Conservation (phyloP, 2,329 filamentous ascomycete genomes). For the Fusarium newnesense region DNA sequence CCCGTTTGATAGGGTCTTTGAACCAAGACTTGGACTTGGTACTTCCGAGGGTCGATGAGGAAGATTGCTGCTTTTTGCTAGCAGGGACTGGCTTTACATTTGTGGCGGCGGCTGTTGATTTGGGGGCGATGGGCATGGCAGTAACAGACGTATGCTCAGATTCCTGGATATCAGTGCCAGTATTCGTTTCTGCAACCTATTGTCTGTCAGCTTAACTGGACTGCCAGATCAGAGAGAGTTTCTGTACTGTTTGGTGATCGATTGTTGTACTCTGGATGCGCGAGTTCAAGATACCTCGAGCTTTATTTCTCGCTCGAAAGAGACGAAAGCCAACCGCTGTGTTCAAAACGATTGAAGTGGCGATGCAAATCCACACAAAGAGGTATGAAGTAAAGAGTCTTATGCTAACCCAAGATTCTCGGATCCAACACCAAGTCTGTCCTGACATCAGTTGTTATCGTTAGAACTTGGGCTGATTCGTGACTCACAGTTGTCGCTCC, state of each 20-base stretch:
- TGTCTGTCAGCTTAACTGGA: not conserved
- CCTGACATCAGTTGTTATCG: not conserved
- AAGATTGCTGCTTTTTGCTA: not conserved
- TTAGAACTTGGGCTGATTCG: accelerated
- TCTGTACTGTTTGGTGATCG: not conserved
- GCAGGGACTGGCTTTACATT: not conserved
- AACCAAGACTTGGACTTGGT: not conserved
- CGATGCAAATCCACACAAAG: not conserved
- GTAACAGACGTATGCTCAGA: accelerated
- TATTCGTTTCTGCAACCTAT: not conserved
- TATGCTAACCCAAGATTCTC: not conserved
- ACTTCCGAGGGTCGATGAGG: accelerated
- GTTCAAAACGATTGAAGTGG: not conserved
- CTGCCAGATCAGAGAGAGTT: accelerated
- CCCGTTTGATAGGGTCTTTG: not conserved
- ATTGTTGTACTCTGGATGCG: not conserved
- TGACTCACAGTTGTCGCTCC: not conserved
- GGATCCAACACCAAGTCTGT: not conserved
- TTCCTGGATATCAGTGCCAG: accelerated
- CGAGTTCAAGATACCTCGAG: not conserved
- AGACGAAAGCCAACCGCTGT: not conserved
- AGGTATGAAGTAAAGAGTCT: not conserved
- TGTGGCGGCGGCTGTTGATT: not conserved
- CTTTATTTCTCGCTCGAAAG: not conserved
- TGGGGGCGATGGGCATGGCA: accelerated